A percentile compares a stretch with the other conserved stretches of the same genome.
phyloP scores from a whole-genome alignment of 768 basidiomycete species.

The Termitomyces sp. region DNA sequence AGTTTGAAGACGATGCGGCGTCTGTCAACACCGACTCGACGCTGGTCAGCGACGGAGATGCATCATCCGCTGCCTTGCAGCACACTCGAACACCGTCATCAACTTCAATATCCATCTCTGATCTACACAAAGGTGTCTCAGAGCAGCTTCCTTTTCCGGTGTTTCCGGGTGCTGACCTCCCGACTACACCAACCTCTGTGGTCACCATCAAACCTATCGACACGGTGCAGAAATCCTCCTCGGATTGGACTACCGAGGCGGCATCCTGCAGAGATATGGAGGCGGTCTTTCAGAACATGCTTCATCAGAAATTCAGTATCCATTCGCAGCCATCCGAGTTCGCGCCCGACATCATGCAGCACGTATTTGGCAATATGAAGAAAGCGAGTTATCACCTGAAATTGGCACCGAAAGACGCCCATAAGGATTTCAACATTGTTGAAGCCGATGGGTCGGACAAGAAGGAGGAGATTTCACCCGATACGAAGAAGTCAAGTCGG shows the following conservation, averaged over 20 bases:
- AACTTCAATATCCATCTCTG: neutral
- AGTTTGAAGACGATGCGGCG: conserved; percentile 27
- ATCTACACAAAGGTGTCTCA: neutral
- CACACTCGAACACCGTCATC: conserved; percentile 12
- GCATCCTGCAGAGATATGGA: conserved; percentile 48
- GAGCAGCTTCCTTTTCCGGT: neutral
- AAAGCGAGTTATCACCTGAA: conserved; percentile 52
- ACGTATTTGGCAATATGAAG: conserved; percentile 49
- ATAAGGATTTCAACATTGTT: neutral
- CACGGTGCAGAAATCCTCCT: conserved; percentile 5
- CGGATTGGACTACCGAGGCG: conserved; percentile 39
- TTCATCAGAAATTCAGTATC: conserved; percentile 47
- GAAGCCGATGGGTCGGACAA: conserved; percentile 10
- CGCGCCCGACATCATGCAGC: conserved; percentile 39
- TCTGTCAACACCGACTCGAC: conserved; percentile 19
- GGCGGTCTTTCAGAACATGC: conserved; percentile 56
- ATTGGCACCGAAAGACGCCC: conserved; percentile 41
- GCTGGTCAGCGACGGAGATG: conserved; percentile 16
- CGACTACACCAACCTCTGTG: conserved; percentile 6
- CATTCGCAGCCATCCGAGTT: conserved; percentile 50
- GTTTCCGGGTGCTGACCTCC: neutral
- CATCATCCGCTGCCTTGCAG: conserved; percentile 2
- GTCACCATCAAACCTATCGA: conserved; percentile 3
- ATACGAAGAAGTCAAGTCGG: conserved; percentile 25
- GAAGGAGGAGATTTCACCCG: conserved; percentile 19